Percentiles rank a stretch among this genome's conserved stretches.
phyloP scores from a whole-genome alignment of 2,329 filamentous ascomycete species.

The Harringtonia lauricola region DNA sequence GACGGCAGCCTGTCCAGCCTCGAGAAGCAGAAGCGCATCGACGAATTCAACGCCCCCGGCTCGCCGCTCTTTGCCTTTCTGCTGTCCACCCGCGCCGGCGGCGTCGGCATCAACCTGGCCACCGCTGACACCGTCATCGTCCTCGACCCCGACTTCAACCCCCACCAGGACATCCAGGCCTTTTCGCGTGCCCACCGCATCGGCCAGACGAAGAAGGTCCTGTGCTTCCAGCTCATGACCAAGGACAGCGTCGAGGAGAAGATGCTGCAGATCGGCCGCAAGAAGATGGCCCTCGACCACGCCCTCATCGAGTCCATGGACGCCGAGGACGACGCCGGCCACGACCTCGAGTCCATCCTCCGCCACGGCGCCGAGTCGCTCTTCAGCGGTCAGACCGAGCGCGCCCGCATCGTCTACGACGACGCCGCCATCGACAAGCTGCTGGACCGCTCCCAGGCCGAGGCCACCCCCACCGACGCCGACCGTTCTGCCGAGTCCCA shows the following conservation, averaged over 20 bases:
- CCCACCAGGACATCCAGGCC: slow-evolving; percentile 94
- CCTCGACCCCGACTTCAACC: slow-evolving; percentile 93
- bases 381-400: slow-evolving; percentile 63
- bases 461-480: slow-evolving; percentile 55
- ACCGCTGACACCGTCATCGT: slow-evolving; percentile 98
- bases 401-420: slow-evolving; percentile 72
- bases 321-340: slow-evolving; percentile 63
- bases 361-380: slow-evolving; percentile 78
- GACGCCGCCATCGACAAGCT: slow-evolving; percentile 73
- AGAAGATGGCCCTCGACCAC: slow-evolving; percentile 93
- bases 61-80: slow-evolving; percentile 84
- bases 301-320: slow-evolving; percentile 90
- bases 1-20: slow-evolving; percentile 75
- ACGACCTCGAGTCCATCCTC: slow-evolving; percentile 79
- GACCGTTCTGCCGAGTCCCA: slow-evolving; percentile 62
- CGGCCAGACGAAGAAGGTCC: slow-evolving; percentile 88
- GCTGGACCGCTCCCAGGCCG: slow-evolving; percentile 74
- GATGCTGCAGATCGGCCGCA: slow-evolving; percentile 89
- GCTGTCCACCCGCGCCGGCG: slow-evolving; percentile 85
- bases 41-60: slow-evolving; percentile 78
- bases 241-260: slow-evolving; percentile 84
- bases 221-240: slow-evolving; percentile 92
- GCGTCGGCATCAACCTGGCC: slow-evolving; percentile 94
- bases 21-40: slow-evolving; percentile 89
- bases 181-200: slow-evolving; percentile 91